A percentile compares a stretch with the other conserved stretches of the same genome.
These are phyloP conservation scores for Suillus americanus DNA, from an alignment of 768 basidiomycete species.

Conservation along the genomic window DNA sequence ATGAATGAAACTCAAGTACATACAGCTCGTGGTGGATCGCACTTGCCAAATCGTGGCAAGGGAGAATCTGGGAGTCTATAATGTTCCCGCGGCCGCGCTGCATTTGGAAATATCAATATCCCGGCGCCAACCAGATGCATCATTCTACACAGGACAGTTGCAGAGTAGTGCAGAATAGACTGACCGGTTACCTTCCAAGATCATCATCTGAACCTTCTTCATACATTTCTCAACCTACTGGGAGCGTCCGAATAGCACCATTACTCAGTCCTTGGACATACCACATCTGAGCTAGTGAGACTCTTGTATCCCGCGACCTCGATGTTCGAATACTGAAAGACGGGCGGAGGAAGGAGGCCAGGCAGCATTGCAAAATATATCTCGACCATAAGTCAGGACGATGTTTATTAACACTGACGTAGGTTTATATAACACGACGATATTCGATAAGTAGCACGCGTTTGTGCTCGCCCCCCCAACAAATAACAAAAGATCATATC, in stretches of 20 bases:
- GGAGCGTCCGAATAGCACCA: background rate
- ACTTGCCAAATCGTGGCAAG: too few species aligned
- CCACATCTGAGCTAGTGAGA: background rate
- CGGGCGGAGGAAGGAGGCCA: background rate
- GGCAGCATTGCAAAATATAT: background rate
- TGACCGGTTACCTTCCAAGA: background rate
- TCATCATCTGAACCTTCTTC: background rate
- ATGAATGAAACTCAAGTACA: too few species aligned
- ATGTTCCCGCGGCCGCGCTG: too few species aligned
- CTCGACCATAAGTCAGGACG: background rate
- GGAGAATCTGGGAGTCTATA: too few species aligned
- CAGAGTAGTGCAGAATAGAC: too few species aligned
- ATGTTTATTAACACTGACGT: background rate
- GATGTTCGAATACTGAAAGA: background rate
- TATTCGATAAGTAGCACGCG: background rate
- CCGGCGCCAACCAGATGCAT: too few species aligned
- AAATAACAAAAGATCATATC: background rate
- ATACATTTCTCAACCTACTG: background rate
- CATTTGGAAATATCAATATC: too few species aligned
- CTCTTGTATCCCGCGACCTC: background rate
- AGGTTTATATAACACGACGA: background rate
- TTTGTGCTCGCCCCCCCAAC: background rate
- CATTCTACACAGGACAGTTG: too few species aligned
- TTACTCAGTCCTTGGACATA: background rate
- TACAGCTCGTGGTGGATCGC: too few species aligned